phyloP scores from a whole-genome alignment of 805 yeast species.

The Metschnikowia peoriensis region DNA sequence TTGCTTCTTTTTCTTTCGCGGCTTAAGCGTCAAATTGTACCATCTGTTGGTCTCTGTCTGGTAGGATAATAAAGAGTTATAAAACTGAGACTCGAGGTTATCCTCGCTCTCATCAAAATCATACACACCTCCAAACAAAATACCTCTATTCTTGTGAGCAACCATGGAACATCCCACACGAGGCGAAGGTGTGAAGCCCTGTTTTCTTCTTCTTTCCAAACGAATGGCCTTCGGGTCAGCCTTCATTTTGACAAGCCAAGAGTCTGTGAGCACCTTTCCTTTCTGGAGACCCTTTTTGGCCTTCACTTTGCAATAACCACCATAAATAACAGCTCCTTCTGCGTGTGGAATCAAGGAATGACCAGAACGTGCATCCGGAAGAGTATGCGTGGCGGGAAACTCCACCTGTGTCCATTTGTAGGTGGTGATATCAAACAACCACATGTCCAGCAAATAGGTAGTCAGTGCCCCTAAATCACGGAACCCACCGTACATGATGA shows the following conservation, averaged over 20 bases:
- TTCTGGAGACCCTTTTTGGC: slow-evolving; percentile 85
- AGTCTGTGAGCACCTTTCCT: slow-evolving; percentile 84
- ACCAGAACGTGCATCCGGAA: slow-evolving; percentile 92
- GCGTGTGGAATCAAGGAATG: slow-evolving; percentile 78
- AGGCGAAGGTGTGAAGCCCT: slow-evolving; percentile 87
- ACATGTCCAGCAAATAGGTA: slow-evolving; percentile 77
- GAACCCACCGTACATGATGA: slow-evolving; percentile 88
- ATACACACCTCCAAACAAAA: slow-evolving; percentile 92
- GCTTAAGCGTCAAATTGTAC: slow-evolving; percentile 68
- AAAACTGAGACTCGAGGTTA: slow-evolving; percentile 78
- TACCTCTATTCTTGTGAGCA: slow-evolving; percentile 86
- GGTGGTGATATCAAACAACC: slow-evolving; percentile 88
- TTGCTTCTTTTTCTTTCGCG: slow-evolving; percentile 52
- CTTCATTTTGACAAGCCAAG: slow-evolving; percentile 87
- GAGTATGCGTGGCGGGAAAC: slow-evolving; percentile 73
- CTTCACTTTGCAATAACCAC: slow-evolving; percentile 92
- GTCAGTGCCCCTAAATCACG: slow-evolving; percentile 84
- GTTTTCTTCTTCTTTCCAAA: slow-evolving; percentile 88
- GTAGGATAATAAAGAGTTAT: slow-evolving; percentile 75
- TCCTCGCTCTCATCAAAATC: slow-evolving; percentile 96
- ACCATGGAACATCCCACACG: slow-evolving; percentile 94
- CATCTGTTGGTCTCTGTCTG: slow-evolving; percentile 87
- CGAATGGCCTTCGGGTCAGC: slow-evolving; percentile 70
- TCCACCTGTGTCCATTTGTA: slow-evolving; percentile 91
- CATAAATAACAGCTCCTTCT: slow-evolving; percentile 85